A percentile compares a stretch with the other conserved stretches of the same genome.
These are phyloP conservation scores for Halophytophthora batemanensis DNA, from an alignment of 352 stramenopile genomes.

Conservation along the genomic window DNA sequence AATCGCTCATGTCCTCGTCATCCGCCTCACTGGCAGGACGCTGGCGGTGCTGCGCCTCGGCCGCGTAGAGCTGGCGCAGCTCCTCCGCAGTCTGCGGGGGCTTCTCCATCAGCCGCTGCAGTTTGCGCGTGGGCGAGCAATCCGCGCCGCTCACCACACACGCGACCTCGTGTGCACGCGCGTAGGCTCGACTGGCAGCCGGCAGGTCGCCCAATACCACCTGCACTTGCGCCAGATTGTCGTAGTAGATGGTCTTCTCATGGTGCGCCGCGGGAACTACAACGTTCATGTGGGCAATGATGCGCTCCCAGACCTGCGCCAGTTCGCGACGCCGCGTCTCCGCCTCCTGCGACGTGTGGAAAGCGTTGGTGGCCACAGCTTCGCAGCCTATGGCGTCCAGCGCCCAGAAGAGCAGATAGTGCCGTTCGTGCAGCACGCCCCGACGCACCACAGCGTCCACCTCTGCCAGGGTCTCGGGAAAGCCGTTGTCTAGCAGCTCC, in stretches of 20 bases:
- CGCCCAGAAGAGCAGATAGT: slow-evolving; percentile 80
- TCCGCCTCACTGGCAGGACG: slow-evolving; percentile 24
- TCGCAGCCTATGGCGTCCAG: slow-evolving; percentile 71
- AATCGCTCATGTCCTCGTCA: slow-evolving; percentile 24
- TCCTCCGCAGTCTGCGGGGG: slow-evolving; percentile 59
- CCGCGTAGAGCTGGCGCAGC: slow-evolving; percentile 55
- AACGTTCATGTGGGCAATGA: slow-evolving; percentile 71
- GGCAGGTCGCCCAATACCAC: slow-evolving; percentile 57
- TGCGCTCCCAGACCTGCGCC: slow-evolving; percentile 58
- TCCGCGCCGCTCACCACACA: slow-evolving; percentile 60
- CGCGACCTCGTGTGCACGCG: slow-evolving; percentile 46
- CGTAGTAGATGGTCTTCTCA: slow-evolving; percentile 86
- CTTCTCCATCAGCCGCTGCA: slow-evolving; percentile 55
- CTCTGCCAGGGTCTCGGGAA: slow-evolving; percentile 58
- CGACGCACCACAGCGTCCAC: slow-evolving; percentile 45
- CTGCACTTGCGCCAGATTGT: slow-evolving; percentile 74
- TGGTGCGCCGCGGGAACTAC: slow-evolving; percentile 62
- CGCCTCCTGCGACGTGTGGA: slow-evolving; percentile 29
- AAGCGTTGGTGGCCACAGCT: slow-evolving; percentile 29
- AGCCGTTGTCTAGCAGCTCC: slow-evolving; percentile 51
- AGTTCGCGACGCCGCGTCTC: slow-evolving; percentile 28
- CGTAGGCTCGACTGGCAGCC: slow-evolving; percentile 52
- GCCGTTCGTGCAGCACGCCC: slow-evolving; percentile 53
- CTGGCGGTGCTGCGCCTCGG: slow-evolving; percentile 35
- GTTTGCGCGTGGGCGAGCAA: slow-evolving; percentile 60